Base-by-base conservation (phyloP, 2,329 filamentous ascomycete species). In the Penicillium griseofulvum region DNA sequence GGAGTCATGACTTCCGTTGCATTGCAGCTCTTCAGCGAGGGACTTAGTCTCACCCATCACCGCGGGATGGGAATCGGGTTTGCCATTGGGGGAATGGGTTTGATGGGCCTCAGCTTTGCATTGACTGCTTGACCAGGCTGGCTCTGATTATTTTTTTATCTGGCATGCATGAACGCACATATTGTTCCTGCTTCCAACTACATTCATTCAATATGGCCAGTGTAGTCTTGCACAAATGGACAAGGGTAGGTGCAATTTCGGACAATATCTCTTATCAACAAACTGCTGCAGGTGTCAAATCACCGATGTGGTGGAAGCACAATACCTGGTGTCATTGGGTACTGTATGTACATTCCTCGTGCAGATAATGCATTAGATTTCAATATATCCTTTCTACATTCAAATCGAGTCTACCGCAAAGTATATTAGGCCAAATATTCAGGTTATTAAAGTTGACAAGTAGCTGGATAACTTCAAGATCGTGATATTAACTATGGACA, bases 1-100 rank as follows among this genome's bases (percentile, higher is more conserved):
- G 94, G 94, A 1, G 95, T 99, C 65, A 97, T 99, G 94, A 87
- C 91, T 28, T 94, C 89, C 65, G 94, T 99, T 29, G 91, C 88
- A 3, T 75, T 99, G 68, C 90, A 95, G 74, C 78, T 99, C 7
- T 93, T 97, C 68, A 87, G 89, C 4, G 92, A 99, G 78, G 88
- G 88, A 62, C 72, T 96, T 69, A 89, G 87, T 55, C 75, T 97
- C 68, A 92, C 90, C 62, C 74, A 76, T 57, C 67, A 71, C 37
- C 69, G 70, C 16, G 65, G 65, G 10, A 58, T 75, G 54, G 70
- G 72, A 24, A 71, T 76, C 36, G 68, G 68, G 14, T 74, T 71
- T 52, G 74, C 73, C 8, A 67, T 76, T 51, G 68, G 65, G 16
- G 77, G 94, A 1, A 97, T 97, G 92, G 86, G 85, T 0, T 77